A percentile compares a stretch with the other conserved stretches of the same genome.
phyloP scores from a whole-genome alignment of 1,284 basidiomycete species.

The Malassezia equina region DNA sequence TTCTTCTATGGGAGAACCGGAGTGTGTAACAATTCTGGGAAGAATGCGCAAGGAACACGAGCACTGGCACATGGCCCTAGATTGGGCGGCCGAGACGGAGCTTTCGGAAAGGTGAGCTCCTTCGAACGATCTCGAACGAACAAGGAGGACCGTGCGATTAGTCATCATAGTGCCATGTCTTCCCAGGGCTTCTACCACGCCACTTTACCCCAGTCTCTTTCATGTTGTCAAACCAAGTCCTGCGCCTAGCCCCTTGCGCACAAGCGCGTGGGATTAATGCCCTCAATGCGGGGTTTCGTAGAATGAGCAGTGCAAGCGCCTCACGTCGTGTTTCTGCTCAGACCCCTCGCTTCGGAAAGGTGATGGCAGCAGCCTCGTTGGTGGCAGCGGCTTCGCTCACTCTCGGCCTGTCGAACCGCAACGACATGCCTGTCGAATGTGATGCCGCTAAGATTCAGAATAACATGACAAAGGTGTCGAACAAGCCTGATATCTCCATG shows the following conservation, averaged over 20 bases:
- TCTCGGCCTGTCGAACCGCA: neutral
- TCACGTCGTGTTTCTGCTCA: neutral
- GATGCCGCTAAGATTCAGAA: neutral
- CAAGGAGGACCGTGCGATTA: neutral
- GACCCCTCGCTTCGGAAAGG: neutral
- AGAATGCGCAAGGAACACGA: slow-evolving; percentile 7
- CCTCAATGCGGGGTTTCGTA: neutral
- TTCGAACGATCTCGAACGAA: neutral
- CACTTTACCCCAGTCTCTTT: neutral
- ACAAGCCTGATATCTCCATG: slow-evolving; percentile 32
- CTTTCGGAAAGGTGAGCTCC: neutral
- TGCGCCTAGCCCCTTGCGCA: neutral
- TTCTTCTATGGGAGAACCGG: neutral
- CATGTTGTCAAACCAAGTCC: neutral
- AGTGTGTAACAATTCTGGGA: neutral
- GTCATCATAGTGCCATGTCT: neutral
- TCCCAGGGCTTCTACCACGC: neutral
- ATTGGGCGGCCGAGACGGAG: neutral
- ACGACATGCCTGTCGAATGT: neutral
- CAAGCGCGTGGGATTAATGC: neutral
- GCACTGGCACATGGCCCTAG: slow-evolving; percentile 18
- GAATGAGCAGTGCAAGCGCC: neutral
- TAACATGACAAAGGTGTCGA: slow-evolving; percentile 5
- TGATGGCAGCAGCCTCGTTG: neutral
- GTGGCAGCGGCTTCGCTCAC: slow-evolving; percentile 5